These are phyloP conservation scores for Amanita jacksonii DNA, from an alignment of 768 basidiomycete species.

Conservation along the genomic window DNA sequence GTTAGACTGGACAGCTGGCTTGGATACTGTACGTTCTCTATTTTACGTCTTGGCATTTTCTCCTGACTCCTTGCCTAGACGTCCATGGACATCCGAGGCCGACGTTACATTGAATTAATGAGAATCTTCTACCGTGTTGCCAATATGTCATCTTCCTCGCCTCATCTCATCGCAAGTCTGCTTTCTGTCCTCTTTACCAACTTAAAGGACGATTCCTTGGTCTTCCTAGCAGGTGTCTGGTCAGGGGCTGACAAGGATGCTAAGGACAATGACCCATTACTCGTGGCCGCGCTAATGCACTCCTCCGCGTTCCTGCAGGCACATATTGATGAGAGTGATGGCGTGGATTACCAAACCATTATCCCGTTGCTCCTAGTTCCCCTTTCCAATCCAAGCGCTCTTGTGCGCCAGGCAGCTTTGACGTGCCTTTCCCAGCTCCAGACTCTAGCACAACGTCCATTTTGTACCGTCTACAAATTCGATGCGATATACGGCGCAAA, in stretches of 20 bases:
- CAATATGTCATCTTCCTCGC: slow-evolving; percentile 41
- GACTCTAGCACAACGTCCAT: slow-evolving; percentile 30
- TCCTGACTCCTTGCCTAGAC: slow-evolving; percentile 8
- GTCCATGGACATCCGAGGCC: slow-evolving; percentile 15
- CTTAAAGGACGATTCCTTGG: slow-evolving; percentile 59
- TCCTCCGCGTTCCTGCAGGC: slow-evolving; percentile 75
- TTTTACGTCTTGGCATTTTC: neutral
- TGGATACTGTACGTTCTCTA: slow-evolving; percentile 23
- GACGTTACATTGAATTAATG: slow-evolving; percentile 50
- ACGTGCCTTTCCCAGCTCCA: slow-evolving; percentile 44
- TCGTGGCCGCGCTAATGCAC: slow-evolving; percentile 59
- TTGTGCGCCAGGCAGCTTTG: slow-evolving; percentile 41
- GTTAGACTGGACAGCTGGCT: slow-evolving; percentile 44
- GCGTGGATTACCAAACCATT: slow-evolving; percentile 74
- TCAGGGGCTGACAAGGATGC: slow-evolving; percentile 20
- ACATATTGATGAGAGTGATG: slow-evolving; percentile 39
- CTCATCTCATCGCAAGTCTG: slow-evolving; percentile 44
- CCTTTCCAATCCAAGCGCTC: slow-evolving; percentile 34
- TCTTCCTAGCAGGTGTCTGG: slow-evolving; percentile 77
- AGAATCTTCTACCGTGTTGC: slow-evolving; percentile 57
- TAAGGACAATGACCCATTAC: slow-evolving; percentile 23
- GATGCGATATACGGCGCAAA: slow-evolving; percentile 62
- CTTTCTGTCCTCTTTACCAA: slow-evolving; percentile 58
- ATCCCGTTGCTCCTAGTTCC: slow-evolving; percentile 61
- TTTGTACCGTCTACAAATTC: slow-evolving; percentile 56